Percentiles rank a stretch among this genome's conserved stretches.
phyloP scores from a whole-genome alignment of 2,329 filamentous ascomycete genomes.

The Geosmithia morbida region DNA sequence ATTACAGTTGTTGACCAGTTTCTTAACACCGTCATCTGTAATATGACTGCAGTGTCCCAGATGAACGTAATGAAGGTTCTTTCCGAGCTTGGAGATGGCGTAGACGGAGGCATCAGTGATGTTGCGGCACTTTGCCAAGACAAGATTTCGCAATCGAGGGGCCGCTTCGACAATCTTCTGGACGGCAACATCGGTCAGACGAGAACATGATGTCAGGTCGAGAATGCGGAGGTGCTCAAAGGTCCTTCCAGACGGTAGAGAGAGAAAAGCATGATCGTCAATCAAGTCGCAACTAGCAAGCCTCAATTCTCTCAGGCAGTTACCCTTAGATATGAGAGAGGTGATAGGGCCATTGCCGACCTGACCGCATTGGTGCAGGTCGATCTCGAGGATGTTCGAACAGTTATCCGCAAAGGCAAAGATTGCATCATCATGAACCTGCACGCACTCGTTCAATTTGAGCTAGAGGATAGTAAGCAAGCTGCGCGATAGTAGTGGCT shows the following conservation, averaged over 20 bases:
- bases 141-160: constrained; percentile 79
- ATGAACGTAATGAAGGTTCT: constrained; percentile 94
- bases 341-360: constrained; percentile 78
- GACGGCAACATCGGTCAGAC: constrained; percentile 74
- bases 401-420: constrained; percentile 78
- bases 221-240: constrained; percentile 88
- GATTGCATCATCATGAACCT: constrained; percentile 71
- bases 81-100: constrained; percentile 78
- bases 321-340: constrained; percentile 61
- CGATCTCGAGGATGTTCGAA: constrained; percentile 89
- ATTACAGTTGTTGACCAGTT: constrained; percentile 73
- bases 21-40: constrained; percentile 77
- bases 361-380: constrained; percentile 71
- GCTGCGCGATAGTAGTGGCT: too few species aligned
- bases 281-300: constrained; percentile 76
- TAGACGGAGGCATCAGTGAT: constrained; percentile 82
- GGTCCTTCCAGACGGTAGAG: constrained; percentile 50
- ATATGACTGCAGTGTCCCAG: constrained; percentile 86
- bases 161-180: constrained; percentile 77
- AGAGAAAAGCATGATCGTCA: constrained; percentile 76
- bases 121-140: constrained; percentile 85
- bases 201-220: constrained; percentile 78
- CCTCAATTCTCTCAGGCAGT: constrained; percentile 77
- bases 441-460: constrained; percentile 86
- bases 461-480: constrained; percentile 33